Conservation (phyloP, 169 alveolate genomes). For the Plasmodium knowlesi region DNA sequence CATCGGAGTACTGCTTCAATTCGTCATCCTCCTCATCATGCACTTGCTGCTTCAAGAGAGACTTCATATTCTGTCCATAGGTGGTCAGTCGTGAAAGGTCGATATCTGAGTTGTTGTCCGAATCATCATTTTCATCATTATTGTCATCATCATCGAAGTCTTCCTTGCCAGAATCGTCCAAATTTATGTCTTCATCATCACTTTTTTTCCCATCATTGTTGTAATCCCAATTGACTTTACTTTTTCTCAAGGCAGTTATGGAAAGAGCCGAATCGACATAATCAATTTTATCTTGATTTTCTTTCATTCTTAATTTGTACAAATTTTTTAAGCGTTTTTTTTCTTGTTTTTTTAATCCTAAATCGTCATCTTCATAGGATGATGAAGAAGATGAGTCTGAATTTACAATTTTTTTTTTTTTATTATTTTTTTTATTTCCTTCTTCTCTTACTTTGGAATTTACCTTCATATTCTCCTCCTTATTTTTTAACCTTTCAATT, state of each 20-base stretch:
- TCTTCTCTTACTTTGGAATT: slow-evolving; percentile 38
- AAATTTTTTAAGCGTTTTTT: slow-evolving; percentile 70
- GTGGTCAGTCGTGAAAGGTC: slow-evolving; percentile 55
- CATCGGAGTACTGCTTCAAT: slow-evolving; percentile 71
- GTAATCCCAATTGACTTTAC: slow-evolving; percentile 71
- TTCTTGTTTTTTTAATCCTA: slow-evolving; percentile 74
- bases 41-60: slow-evolving; percentile 67
- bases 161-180: slow-evolving; percentile 23
- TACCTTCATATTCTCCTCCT: slow-evolving; percentile 49
- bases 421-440: slow-evolving; percentile 22
- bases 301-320: slow-evolving; percentile 61
- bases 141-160: slow-evolving; percentile 62
- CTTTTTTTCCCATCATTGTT: slow-evolving; percentile 73
- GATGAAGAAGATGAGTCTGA: neutral
- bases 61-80: slow-evolving; percentile 66
- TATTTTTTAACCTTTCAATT: slow-evolving; percentile 60
- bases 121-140: slow-evolving; percentile 65
- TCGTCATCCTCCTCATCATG: slow-evolving; percentile 76
- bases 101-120: slow-evolving; percentile 56
- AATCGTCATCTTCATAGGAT: slow-evolving; percentile 55
- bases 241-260: slow-evolving; percentile 49
- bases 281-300: slow-evolving; percentile 67
- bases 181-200: slow-evolving; percentile 74
- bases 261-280: slow-evolving; percentile 71
- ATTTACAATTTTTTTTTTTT: neutral